Conservation (phyloP, 2,329 filamentous ascomycete genomes). For the Huntiella bhutanensis region DNA sequence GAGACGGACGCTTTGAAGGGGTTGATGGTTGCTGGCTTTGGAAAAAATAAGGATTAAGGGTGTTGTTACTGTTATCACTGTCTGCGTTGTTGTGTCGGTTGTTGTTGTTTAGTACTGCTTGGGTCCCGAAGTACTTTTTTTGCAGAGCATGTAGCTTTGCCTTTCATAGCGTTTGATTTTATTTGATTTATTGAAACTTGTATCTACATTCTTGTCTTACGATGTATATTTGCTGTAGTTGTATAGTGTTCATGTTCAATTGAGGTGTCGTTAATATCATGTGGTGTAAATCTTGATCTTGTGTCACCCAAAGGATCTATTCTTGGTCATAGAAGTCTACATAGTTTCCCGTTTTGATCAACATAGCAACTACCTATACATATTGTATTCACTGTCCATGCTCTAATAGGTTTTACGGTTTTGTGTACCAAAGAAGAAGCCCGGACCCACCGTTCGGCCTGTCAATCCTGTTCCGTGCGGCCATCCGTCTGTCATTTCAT, state of each 20-base stretch:
- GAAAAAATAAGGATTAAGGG: not conserved
- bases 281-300: not conserved
- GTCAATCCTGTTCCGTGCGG: too few species aligned
- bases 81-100: not conserved
- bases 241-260: not conserved
- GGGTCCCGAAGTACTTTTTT: not conserved
- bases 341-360: not conserved
- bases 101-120: not conserved
- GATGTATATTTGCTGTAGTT: not conserved
- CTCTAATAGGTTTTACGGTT: too few species aligned
- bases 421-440: too few species aligned
- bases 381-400: too few species aligned
- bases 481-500: too few species aligned
- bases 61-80: not conserved
- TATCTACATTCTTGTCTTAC: too few species aligned
- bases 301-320: not conserved
- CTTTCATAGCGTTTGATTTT: not conserved
- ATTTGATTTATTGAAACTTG: too few species aligned
- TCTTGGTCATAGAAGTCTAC: not conserved
- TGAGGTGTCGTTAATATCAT: not conserved
- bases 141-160: not conserved
- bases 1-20: constrained; percentile 42
- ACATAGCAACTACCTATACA: too few species aligned
- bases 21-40: constrained; percentile 19
- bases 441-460: too few species aligned